Evolutionary conservation across 75 land plant genomes (phyloP), one percentile per base, ranked within the genome.

Genomic region (Selaginella tamariscina): DNA sequence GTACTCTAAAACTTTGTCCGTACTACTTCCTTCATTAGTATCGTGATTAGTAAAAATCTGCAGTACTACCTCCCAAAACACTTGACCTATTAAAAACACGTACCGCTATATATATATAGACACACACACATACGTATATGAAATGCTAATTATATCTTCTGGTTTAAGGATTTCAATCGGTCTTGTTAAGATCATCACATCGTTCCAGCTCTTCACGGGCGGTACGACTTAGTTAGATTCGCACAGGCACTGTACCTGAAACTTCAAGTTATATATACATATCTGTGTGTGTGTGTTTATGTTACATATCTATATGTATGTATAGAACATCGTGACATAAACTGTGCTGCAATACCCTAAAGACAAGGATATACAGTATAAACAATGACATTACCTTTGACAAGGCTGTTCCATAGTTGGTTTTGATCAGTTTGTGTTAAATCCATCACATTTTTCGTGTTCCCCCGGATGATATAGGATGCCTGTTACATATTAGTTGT

Each of bases 371-470:
- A 59, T 5, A 2, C 9, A 2, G 15, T 29, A 18, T 31, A 24
- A n/a, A 24, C 31, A 18, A 65, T 5, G 30, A 27, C 28, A 27
- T 2, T 73, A 94, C 98, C 88, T 77, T 87, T 82, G 29, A 79
- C 72, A 22, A 87, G 78, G 55, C 86, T 82, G 30, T 66, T 71
- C 98, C 96, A 94, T 32, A 94, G 81, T 57, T 94, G 88, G 64
- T 60, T 29, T 29, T 87, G 96, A 73, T 94, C 98, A 65, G 78
- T 55, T 39, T 89, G 91, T 24, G 98, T 84, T 86, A 94, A 83
- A 74, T 84, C 85, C 98, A 94, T 87, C n/a, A 89, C 78, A 74
- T 74, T 81, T 72, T 86, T 94, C 70, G 83, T 82, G 78, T 81
- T 89, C 98, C 96, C n/a, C 80, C 81, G 80, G 27, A 87, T 85